phyloP scores from a whole-genome alignment of 495 filamentous ascomycete genomes.

The Immersiella caudata region DNA sequence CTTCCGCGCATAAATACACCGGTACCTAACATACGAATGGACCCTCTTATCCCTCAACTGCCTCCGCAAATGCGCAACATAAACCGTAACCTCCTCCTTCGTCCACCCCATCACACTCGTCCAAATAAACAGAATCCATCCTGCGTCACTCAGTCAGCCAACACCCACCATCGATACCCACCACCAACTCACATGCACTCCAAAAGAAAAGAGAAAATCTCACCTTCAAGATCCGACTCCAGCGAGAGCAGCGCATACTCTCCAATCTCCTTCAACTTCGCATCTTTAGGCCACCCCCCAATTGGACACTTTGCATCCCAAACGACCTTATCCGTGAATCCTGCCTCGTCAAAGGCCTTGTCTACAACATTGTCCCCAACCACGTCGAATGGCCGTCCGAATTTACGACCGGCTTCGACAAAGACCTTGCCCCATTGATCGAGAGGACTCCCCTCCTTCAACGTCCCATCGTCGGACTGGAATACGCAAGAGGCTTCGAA shows the following conservation, averaged over 20 bases:
- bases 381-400: constrained; percentile 25
- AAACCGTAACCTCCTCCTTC: constrained; percentile 11
- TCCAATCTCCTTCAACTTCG: constrained; percentile 14
- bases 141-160: not conserved
- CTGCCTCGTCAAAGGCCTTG: constrained; percentile 47
- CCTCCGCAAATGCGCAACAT: constrained; percentile 7
- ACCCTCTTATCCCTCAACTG: constrained; percentile 13
- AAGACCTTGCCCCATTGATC: constrained; percentile 30
- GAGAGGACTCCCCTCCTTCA: constrained; percentile 22
- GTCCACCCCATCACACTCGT: constrained; percentile 16
- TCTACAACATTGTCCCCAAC: constrained; percentile 35
- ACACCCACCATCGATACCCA: not conserved
- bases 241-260: constrained; percentile 7
- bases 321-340: constrained; percentile 45
- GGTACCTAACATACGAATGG: constrained; percentile 10
- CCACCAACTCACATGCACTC: not conserved
- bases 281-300: constrained; percentile 8
- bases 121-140: constrained; percentile 19
- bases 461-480: constrained; percentile 27
- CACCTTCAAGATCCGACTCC: constrained; percentile 14
- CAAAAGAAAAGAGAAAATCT: too few relatives aligned
- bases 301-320: not conserved
- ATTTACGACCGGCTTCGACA: constrained; percentile 22
- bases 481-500: constrained; percentile 34
- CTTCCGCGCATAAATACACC: constrained; percentile 7